phyloP scores from a whole-genome alignment of 495 filamentous ascomycete genomes.

The Aspergillus leporis region DNA sequence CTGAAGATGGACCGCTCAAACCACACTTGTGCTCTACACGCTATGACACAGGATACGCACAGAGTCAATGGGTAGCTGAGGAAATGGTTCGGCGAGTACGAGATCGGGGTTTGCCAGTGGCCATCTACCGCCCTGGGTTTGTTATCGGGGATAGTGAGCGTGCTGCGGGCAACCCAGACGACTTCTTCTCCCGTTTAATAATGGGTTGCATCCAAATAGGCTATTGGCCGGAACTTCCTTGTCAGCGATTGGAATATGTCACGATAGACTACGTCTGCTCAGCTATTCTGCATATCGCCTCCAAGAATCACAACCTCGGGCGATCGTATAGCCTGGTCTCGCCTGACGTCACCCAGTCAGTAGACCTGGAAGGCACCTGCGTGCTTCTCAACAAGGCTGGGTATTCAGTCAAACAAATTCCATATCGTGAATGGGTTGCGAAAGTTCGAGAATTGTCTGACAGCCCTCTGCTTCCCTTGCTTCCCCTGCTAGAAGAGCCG shows the following conservation, averaged over 20 bases:
- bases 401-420: constrained; percentile 7
- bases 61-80: constrained; percentile 24
- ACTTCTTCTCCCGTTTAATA: constrained; percentile 26
- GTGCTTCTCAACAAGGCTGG: constrained; percentile 14
- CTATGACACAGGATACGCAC: constrained; percentile 23
- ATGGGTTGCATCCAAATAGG: constrained; percentile 18
- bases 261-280: constrained; percentile 23
- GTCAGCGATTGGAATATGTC: constrained; percentile 18
- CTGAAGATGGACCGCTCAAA: constrained; percentile 17
- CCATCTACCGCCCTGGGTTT: constrained; percentile 27
- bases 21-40: constrained; percentile 8
- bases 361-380: constrained; percentile 11
- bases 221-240: constrained; percentile 15
- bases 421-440: constrained; percentile 19
- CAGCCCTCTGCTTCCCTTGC: constrained; percentile 5
- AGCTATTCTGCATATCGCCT: constrained; percentile 20
- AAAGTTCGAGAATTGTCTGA: background rate
- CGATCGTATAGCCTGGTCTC: constrained; percentile 12
- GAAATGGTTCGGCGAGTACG: constrained; percentile 17
- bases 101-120: constrained; percentile 16
- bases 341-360: constrained; percentile 4
- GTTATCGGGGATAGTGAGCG: constrained; percentile 18
- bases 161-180: constrained; percentile 23
- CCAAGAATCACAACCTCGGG: constrained; percentile 11
- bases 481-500: constrained; percentile 17